Evolutionary conservation across 2,329 filamentous ascomycete genomes (phyloP), one percentile per base, ranked within the genome.

Genomic region (Thelonectria rubi): DNA sequence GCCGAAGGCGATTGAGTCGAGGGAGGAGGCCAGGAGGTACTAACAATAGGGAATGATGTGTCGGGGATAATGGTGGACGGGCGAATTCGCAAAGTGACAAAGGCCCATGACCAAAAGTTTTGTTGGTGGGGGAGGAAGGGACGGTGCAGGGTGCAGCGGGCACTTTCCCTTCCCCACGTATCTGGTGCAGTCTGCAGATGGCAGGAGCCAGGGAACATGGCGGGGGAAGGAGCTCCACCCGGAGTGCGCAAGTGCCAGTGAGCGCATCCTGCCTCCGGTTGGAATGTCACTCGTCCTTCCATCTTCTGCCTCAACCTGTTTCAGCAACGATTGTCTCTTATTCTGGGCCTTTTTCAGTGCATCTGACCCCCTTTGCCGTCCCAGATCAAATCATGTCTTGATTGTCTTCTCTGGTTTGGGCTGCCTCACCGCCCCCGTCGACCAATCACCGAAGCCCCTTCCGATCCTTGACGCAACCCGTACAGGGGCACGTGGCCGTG

Each of bases 41-140:
- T 20, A 26, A 11, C 17, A 21, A 21, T 30, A 30, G 26, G 21
- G 5, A 18, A 24, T 24, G 21, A 15, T 10, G 14, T 17, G 34
- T 21, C 7, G 10, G 11, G 4, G 43, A 18, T 26, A 47, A 8
- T 34, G 24, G 45, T 37, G 21, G 42, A 12, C 20, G 51, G 26
- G 21, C 58, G 58, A 60, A 59, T 59, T 59, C 49, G 34, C 57
- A 60, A 48, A 54, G 50, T 54, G 57, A 60, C 51, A 60, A 51
- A 60, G 57, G 58, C 58, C 52, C 58, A 60, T 60, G 58, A 60
- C 58, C 58, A 51, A 60, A 59, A 51, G 54, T 30, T 47, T 21
- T 17, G 39, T 55, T 45, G 42, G 58, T 60, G 58, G 58, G 58
- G 58, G 30, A 26, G 37, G 15, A 21, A 14, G 17, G 17, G 14